These are phyloP conservation scores for Paramyrothecium sp. DNA, from an alignment of 2,329 filamentous ascomycete genomes.

Conservation along the genomic window DNA sequence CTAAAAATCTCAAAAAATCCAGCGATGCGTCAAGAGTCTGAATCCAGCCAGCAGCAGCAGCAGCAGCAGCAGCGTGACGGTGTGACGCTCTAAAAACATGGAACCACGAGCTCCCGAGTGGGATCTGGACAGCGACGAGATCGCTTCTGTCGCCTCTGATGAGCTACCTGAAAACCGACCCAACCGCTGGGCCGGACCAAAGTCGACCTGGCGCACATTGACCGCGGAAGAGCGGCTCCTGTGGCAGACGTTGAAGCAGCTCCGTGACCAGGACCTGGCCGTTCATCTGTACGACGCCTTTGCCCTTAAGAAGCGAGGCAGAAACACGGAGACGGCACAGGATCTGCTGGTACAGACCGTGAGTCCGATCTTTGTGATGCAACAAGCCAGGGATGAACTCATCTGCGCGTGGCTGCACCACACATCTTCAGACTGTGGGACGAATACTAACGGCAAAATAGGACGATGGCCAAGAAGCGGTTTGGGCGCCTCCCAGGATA, in stretches of 20 bases:
- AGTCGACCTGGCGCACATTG: slow-evolving; percentile 63
- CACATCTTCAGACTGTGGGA: too few relatives aligned
- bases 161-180: slow-evolving; percentile 52
- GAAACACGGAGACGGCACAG: slow-evolving; percentile 20
- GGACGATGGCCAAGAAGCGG: slow-evolving; percentile 24
- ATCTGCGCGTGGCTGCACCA: too few relatives aligned
- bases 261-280: slow-evolving; percentile 65
- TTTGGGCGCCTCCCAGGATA: slow-evolving; percentile 52
- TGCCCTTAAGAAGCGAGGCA: slow-evolving; percentile 53
- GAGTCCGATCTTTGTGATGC: slow-evolving; percentile 5
- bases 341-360: slow-evolving; percentile 27
- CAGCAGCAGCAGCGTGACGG: not conserved
- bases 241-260: slow-evolving; percentile 59
- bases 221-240: slow-evolving; percentile 64
- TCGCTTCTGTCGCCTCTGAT: slow-evolving; percentile 44
- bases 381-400: not conserved
- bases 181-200: slow-evolving; percentile 70
- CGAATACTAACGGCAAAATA: slow-evolving; percentile 8
- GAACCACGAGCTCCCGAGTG: slow-evolving; percentile 19
- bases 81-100: not conserved
- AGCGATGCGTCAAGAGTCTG: too few relatives aligned
- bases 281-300: slow-evolving; percentile 79
- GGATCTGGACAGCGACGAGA: slow-evolving; percentile 46
- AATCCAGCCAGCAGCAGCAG: too few relatives aligned
- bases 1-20: too few relatives aligned